phyloP scores from a whole-genome alignment of 2,329 filamentous ascomycete species.

The Fusarium fujikuroi region DNA sequence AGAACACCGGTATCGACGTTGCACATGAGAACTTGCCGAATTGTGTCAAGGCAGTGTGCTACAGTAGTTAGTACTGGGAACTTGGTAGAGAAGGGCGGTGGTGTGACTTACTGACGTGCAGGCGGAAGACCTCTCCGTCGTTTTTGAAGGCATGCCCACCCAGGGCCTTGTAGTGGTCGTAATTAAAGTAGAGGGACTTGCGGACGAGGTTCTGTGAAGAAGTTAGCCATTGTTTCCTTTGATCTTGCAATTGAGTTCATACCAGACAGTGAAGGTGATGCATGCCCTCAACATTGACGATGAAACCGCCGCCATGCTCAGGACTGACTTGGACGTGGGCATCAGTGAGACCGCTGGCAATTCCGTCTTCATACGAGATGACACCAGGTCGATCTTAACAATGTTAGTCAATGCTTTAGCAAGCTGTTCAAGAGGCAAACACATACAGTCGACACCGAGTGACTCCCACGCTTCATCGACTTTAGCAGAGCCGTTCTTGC shows the following conservation, averaged over 20 bases:
- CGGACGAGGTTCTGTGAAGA: slow-evolving; percentile 63
- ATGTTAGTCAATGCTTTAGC: neutral
- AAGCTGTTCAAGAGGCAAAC: accelerated
- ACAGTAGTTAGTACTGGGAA: neutral
- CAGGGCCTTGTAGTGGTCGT: slow-evolving; percentile 63
- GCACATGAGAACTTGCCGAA: slow-evolving; percentile 73
- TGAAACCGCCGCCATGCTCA: slow-evolving; percentile 67
- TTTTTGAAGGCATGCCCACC: slow-evolving; percentile 66
- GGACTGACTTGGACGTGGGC: slow-evolving; percentile 66
- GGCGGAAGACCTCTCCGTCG: slow-evolving; percentile 62
- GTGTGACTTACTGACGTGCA: slow-evolving; percentile 64
- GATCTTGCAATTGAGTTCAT: neutral
- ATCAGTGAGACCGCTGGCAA: slow-evolving; percentile 59
- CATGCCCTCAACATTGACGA: slow-evolving; percentile 67
- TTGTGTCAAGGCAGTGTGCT: slow-evolving; percentile 68
- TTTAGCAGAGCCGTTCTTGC: slow-evolving; percentile 59
- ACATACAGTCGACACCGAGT: slow-evolving; percentile 58
- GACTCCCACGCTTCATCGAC: slow-evolving; percentile 67
- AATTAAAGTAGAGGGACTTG: slow-evolving; percentile 68
- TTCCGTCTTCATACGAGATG: slow-evolving; percentile 61
- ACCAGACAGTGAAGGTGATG: slow-evolving; percentile 69
- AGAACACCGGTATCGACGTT: slow-evolving; percentile 68
- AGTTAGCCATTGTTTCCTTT: neutral
- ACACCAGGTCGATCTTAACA: slow-evolving; percentile 57
- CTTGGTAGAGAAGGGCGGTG: accelerated